Base-by-base conservation (phyloP, 768 basidiomycete genomes). In the Mycena albidolilacea region DNA sequence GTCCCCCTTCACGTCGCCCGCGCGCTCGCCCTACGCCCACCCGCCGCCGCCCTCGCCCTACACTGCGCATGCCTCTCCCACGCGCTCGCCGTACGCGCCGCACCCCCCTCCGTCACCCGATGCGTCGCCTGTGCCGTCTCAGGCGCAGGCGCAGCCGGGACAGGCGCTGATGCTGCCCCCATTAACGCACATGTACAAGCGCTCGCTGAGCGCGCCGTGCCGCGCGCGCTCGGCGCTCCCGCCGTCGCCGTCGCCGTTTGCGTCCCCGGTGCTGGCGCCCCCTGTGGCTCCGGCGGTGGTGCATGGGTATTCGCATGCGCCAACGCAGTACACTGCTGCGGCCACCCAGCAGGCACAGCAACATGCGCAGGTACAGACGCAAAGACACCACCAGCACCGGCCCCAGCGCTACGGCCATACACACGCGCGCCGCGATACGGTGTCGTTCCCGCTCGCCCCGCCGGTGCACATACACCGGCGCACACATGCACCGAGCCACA, bases 121-220 rank as follows among this genome's bases (percentile, higher is more conserved):
- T 14, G 23, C 48, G n/a, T 43, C 64, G 41, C 17, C 44, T 1
- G 55, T 38, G 52, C 12, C 48, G 23, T 68, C 59, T 8, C 46
- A 30, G 43, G 48, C 59, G 46, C 50, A 19, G 35, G 44, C 46
- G 3, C 65, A 43, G 50, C 54, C n/a, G n/a, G 21, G 41, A 21
- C n/a, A n/a, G 30, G 35, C 74, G 50, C 57, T 75, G 50, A 75
- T 76, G 75, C 71, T 70, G 46, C 75, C 71, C 21, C 74, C 90
- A 4, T 86, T 92, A 38, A 90, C 90, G 5, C 85, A 90, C 63
- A 89, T 91, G 90, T 90, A 88, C 84, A 91, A 86, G 79, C 90
- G 92, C 64, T 90, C 90, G 12, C 82, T 88, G 5, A 92, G 92
- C 46, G 88, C 87, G 9, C 89, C 89, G 35, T 67, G 65, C 30